phyloP scores from a whole-genome alignment of 2,329 filamentous ascomycete species.

The Sporothrix euskadiensis region DNA sequence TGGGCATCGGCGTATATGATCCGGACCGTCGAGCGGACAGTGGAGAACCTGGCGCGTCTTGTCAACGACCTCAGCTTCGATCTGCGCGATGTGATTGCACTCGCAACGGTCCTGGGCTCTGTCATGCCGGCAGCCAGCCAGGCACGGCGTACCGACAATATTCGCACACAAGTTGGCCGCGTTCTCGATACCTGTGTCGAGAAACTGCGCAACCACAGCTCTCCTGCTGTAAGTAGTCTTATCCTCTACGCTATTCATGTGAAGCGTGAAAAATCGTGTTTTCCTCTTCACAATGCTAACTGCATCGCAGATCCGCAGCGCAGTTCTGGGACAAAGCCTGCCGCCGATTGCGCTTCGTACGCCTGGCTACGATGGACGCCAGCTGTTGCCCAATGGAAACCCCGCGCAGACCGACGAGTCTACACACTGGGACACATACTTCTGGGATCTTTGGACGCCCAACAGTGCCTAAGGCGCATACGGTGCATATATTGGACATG shows the following conservation, averaged over 20 bases:
- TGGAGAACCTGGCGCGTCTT: constrained; percentile 33
- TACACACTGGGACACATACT: constrained; percentile 18
- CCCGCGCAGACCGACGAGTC: constrained; percentile 17
- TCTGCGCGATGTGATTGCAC: constrained; percentile 33
- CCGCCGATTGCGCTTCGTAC: constrained; percentile 6
- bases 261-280: neutral
- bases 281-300: neutral
- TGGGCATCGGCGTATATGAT: constrained; percentile 34
- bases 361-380: constrained; percentile 24
- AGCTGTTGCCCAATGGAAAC: constrained; percentile 9
- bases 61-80: constrained; percentile 33
- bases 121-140: constrained; percentile 32
- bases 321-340: constrained; percentile 4
- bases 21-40: constrained; percentile 33
- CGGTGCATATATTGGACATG: neutral
- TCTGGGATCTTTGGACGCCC: constrained; percentile 26
- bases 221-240: constrained; percentile 24
- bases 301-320: constrained; percentile 21
- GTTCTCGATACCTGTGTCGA: constrained; percentile 32
- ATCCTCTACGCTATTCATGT: neutral
- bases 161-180: constrained; percentile 30
- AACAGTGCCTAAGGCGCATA: neutral
- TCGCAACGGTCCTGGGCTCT: constrained; percentile 34
- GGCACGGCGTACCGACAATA: constrained; percentile 31
- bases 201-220: constrained; percentile 27